These are phyloP conservation scores for Aurantiochytrium sp. DNA, from an alignment of 108 stramenopile species.

Conservation along the genomic window DNA sequence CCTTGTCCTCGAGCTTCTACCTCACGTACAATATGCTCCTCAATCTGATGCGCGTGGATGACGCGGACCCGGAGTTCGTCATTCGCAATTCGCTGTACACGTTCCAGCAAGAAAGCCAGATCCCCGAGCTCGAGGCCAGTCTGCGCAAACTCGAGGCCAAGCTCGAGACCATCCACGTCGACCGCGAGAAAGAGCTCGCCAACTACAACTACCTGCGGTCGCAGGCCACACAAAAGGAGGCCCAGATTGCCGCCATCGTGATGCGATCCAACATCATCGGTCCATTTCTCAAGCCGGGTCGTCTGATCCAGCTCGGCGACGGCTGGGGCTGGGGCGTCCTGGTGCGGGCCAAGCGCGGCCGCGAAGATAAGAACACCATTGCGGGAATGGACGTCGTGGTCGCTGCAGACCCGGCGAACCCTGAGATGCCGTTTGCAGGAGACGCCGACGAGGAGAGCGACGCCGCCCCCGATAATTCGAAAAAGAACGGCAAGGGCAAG, in stretches of 20 bases:
- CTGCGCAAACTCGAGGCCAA: conserved; percentile 66
- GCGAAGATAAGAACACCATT: not conserved
- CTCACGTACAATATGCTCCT: conserved; percentile 98
- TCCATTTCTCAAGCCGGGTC: conserved; percentile 82
- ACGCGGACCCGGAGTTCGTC: conserved; percentile 90
- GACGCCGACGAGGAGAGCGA: conserved; percentile 52
- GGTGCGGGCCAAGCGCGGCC: conserved; percentile 57
- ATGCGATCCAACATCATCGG: conserved; percentile 76
- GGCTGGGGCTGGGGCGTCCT: conserved; percentile 82
- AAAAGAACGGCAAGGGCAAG: conserved; percentile 47
- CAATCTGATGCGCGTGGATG: conserved; percentile 98
- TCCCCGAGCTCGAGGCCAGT: conserved; percentile 64
- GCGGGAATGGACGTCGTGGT: conserved; percentile 70
- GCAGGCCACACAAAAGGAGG: conserved; percentile 68
- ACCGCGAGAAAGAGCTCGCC: conserved; percentile 61
- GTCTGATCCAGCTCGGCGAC: conserved; percentile 55
- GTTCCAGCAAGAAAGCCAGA: conserved; percentile 78
- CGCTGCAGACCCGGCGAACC: conserved; percentile 24
- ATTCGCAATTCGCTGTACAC: conserved; percentile 91
- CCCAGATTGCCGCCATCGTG: conserved; percentile 71
- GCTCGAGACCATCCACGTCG: conserved; percentile 63
- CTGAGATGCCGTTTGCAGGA: conserved; percentile 56
- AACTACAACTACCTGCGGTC: conserved; percentile 76
- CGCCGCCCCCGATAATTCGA: not conserved
- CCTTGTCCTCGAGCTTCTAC: conserved; percentile 87